phyloP scores from a whole-genome alignment of 208 protist species.

The Trypanosoma boissoni region DNA sequence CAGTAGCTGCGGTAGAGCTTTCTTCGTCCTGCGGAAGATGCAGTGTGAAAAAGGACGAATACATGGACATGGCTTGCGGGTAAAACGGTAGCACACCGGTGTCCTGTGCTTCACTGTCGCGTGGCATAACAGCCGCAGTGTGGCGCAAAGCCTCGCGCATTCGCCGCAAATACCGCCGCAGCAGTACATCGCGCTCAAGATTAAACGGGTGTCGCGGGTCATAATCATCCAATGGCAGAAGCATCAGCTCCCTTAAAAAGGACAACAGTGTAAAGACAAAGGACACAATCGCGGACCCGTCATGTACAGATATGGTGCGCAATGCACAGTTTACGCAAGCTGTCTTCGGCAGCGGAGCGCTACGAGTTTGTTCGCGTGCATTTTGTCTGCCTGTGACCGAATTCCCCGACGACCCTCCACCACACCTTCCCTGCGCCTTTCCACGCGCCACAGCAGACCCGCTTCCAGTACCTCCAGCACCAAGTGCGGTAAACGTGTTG shows the following conservation, averaged over 20 bases:
- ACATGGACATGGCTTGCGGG: too few relatives aligned
- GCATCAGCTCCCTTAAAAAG: conserved; percentile 66
- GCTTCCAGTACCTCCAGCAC: neutral
- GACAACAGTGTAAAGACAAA: conserved; percentile 67
- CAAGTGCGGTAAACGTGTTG: conserved; percentile 14
- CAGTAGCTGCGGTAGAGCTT: too few relatives aligned
- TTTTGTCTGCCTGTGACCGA: too few relatives aligned
- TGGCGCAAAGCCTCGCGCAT: conserved; percentile 37
- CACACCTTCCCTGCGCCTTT: neutral
- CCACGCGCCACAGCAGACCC: too few relatives aligned
- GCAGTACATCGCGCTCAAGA: conserved; percentile 39
- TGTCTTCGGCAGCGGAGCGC: neutral
- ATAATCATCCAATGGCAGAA: conserved; percentile 72
- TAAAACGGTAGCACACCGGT: too few relatives aligned
- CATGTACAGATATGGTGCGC: conserved; percentile 49
- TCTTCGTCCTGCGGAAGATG: too few relatives aligned
- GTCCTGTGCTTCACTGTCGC: too few relatives aligned
- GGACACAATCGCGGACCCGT: conserved; percentile 48
- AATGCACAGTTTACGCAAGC: conserved; percentile 5
- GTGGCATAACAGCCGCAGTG: conserved; percentile 9
- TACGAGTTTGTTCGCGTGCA: too few relatives aligned
- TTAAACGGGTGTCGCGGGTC: conserved; percentile 74
- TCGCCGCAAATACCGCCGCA: conserved; percentile 42
- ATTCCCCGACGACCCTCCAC: too few relatives aligned
- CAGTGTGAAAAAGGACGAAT: too few relatives aligned